Evolutionary conservation across 805 yeast genomes (phyloP), one percentile per base, ranked within the genome.

Genomic region (Candida michaelii): DNA sequence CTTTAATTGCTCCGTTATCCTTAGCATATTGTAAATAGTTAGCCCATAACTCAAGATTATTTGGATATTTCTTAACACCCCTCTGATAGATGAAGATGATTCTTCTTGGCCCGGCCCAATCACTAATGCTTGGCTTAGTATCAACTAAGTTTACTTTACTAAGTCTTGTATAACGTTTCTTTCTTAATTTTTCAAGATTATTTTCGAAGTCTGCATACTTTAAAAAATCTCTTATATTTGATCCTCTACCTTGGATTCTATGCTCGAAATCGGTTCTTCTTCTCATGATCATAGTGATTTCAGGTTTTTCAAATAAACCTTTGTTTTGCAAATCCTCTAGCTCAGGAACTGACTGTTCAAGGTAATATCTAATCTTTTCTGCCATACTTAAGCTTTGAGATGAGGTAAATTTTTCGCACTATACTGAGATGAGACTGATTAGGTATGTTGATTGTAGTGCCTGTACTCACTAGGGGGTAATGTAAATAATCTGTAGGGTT

Each of bases 251-350:
- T 34, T 79, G 77, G 41, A 93, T 78, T 44, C 96, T 69, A 61
- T 93, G 96, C 65, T 93, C 99, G 55, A 89, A 93, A 64, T 90
- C 97, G 0, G 97, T 91, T 67, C 99, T 78, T 58, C 89, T 79
- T 66, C 93, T 83, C 89, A 91, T 88, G 41, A 93, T 84, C 70
- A 77, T 74, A 30, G 83, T 81, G 50, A 89, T 80, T 64, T 93
- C 99, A 52, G 77, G 78, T 53, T 85, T 85, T 31, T 81, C 83
- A 62, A 93, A 93, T 4, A 93, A 71, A 3, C 89, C 89, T 55
- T 87, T 84, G 44, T 78, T 78, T 45, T 83, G 81, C 25, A 93
- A 76, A 55, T 91, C 99, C 55, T 90, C 91, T 42, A 93, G 74
- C 63, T 93, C 99, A 0, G 96, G 96, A 56, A 90, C 89, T 4